Evolutionary conservation across 441 rosid genomes (phyloP).

Genomic region (Arabidopsis lyrata): DNA sequence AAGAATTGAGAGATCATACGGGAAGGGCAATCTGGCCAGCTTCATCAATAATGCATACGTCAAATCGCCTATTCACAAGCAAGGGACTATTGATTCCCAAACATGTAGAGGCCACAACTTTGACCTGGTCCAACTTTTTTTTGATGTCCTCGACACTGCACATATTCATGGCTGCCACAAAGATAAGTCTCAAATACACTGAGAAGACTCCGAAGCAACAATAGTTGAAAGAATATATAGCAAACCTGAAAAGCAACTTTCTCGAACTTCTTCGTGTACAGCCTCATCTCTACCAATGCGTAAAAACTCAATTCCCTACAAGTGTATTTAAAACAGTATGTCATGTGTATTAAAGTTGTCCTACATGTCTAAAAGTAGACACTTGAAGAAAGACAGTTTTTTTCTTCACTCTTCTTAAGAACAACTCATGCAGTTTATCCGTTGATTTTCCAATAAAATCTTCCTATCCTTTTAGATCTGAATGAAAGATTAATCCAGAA

Average conservation of each 20-base stretch:
- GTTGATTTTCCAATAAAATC: neutral
- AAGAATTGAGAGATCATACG: constrained; percentile 56
- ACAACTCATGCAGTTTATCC: constrained; percentile 1
- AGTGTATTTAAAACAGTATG: constrained; percentile 29
- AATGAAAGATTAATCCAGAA: constrained; percentile 13
- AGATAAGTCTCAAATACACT: constrained; percentile 44
- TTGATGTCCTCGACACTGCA: constrained; percentile 75
- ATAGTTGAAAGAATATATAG: constrained; percentile 32
- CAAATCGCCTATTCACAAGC: constrained; percentile 85
- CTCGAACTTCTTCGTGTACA: constrained; percentile 83
- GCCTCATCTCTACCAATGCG: constrained; percentile 94
- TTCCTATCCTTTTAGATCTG: constrained; percentile 17
- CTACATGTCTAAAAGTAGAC: constrained; percentile 11
- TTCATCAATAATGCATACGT: constrained; percentile 97
- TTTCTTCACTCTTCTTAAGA: neutral
- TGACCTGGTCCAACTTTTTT: constrained; percentile 72
- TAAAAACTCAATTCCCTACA: constrained; percentile 84
- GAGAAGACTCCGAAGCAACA: constrained; percentile 29
- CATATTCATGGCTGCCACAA: constrained; percentile 60
- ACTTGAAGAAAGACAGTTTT: constrained; percentile 5
- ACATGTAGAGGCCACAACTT: constrained; percentile 95
- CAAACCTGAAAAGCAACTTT: constrained; percentile 83
- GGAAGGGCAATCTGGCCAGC: constrained; percentile 98
- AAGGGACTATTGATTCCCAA: constrained; percentile 91
- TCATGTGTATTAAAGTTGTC: constrained; percentile 1